A percentile compares a stretch with the other conserved stretches of the same genome.
Evolutionary conservation across 2,329 filamentous ascomycete species (phyloP).

Genomic region (Teratosphaeria pseudoeucalypti): DNA sequence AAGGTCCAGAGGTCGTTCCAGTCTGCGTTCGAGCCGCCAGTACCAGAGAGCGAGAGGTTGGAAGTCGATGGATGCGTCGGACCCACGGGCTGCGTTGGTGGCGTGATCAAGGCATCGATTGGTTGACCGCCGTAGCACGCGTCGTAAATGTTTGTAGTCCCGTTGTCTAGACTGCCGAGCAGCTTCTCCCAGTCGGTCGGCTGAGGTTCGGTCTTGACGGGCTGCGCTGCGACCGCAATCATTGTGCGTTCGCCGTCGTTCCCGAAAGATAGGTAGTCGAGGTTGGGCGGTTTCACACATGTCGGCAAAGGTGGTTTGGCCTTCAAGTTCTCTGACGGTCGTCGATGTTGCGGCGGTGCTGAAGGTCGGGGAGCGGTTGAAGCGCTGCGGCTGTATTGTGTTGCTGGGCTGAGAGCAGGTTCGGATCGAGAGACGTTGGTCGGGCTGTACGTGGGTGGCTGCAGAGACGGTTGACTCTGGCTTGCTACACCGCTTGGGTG

Average conservation of each 20-base stretch:
- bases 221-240: conserved; percentile 15
- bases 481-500: conserved; percentile 37
- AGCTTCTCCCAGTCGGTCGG: conserved; percentile 73
- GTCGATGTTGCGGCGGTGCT: conserved; percentile 6
- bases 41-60: conserved; percentile 2
- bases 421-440: conserved; percentile 35
- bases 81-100: conserved; percentile 30
- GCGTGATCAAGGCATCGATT: conserved; percentile 32
- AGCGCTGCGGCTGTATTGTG: conserved; percentile 21
- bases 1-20: conserved; percentile 3
- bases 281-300: conserved; percentile 25
- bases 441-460: conserved; percentile 29
- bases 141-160: conserved; percentile 73
- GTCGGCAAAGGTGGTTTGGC: conserved; percentile 1
- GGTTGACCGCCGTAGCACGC: conserved; percentile 63
- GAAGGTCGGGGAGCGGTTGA: conserved; percentile 16
- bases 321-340: conserved; percentile 4
- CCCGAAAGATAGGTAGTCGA: conserved; percentile 40
- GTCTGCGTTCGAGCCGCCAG: conserved; percentile 5
- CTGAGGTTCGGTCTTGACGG: conserved; percentile 32
- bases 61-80: conserved; percentile 8
- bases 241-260: conserved; percentile 23
- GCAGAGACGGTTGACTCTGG: conserved; percentile 42
- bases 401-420: conserved; percentile 35
- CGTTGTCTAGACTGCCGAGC: conserved; percentile 67